Evolutionary conservation across 257 asterid species (phyloP).

Genomic region (Ocimum tenuiflorum): DNA sequence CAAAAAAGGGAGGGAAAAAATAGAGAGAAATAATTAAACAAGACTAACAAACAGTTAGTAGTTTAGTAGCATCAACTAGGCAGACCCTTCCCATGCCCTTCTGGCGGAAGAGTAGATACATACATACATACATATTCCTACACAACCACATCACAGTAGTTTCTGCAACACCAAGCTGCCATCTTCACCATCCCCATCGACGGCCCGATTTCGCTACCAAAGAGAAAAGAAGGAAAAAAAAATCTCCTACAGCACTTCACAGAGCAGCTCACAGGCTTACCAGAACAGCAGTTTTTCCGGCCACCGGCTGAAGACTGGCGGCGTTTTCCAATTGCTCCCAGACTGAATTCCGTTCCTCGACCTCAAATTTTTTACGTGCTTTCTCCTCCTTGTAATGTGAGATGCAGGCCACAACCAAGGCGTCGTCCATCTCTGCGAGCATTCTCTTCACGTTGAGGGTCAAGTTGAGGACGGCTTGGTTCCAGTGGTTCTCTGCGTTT

Average conservation of each 20-base stretch:
- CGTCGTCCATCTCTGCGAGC: conserved; percentile 69
- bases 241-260: background rate
- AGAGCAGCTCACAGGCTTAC: conserved; percentile 36
- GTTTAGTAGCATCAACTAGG: conserved; percentile 13
- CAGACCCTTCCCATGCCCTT: conserved; percentile 27
- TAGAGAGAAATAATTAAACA: background rate
- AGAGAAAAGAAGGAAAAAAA: background rate
- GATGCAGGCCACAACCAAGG: conserved; percentile 46
- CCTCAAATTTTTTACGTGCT: conserved; percentile 27
- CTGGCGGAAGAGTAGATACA: conserved; percentile 18
- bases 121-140: too few species aligned
- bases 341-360: conserved; percentile 41
- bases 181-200: conserved; percentile 10
- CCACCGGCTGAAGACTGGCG: conserved; percentile 55
- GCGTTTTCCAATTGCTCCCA: conserved; percentile 59
- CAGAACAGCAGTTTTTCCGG: conserved; percentile 60
- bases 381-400: conserved; percentile 48
- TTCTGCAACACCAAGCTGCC: conserved; percentile 20
- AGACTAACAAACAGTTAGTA: conserved; percentile 12
- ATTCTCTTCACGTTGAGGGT: conserved; percentile 60
- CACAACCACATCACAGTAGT: conserved; percentile 18
- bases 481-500: conserved; percentile 70
- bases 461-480: conserved; percentile 60
- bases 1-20: background rate
- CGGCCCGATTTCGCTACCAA: background rate